Conservation (phyloP, 2,329 filamentous ascomycete genomes). For the Hyphodiscus sp. region DNA sequence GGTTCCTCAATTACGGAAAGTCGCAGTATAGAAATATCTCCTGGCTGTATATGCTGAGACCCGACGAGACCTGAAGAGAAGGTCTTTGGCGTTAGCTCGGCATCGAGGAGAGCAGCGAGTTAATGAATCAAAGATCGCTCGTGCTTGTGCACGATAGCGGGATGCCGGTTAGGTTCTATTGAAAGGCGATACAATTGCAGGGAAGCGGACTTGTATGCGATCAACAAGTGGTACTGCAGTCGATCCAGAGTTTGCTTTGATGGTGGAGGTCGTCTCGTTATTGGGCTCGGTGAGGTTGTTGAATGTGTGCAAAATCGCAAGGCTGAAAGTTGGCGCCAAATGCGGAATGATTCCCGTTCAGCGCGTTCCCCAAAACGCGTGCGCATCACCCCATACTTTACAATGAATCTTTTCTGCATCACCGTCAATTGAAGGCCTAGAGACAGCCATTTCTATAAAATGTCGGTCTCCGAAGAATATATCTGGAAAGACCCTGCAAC, state of each 20-base stretch:
- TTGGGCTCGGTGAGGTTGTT: neutral
- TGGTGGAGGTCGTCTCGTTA: no score
- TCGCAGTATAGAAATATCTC: neutral
- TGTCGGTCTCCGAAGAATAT: constrained; percentile 12
- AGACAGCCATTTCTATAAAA: constrained; percentile 1
- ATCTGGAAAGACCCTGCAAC: constrained; percentile 24
- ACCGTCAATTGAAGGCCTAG: neutral
- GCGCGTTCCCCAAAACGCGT: no score
- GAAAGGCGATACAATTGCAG: no score
- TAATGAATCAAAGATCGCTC: neutral
- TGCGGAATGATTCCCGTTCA: constrained; percentile 4
- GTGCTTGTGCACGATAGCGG: neutral
- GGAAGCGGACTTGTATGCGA: no score
- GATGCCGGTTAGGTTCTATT: no score
- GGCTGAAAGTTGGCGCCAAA: neutral
- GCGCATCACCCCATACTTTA: neutral
- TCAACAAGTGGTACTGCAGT: no score
- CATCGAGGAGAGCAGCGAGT: neutral
- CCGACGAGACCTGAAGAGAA: neutral
- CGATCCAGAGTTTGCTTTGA: no score
- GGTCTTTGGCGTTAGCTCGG: neutral
- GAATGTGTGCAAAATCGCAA: neutral
- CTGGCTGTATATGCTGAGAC: neutral
- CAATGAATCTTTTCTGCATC: neutral
- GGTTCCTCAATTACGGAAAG: neutral